Evolutionary conservation across 2,329 filamentous ascomycete species (phyloP).

Genomic region (Fusarium liriodendri): DNA sequence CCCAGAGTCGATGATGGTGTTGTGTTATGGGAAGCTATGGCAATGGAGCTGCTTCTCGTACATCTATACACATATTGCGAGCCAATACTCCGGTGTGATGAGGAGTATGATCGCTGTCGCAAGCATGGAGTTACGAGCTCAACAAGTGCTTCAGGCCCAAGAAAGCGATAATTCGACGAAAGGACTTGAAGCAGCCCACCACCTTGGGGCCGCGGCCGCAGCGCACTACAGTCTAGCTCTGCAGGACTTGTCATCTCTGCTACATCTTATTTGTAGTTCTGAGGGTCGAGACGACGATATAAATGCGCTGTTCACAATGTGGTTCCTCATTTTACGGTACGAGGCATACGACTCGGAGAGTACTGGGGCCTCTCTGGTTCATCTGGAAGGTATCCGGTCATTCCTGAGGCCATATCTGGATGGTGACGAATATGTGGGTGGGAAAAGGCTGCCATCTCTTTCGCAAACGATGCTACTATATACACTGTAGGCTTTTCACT

Average conservation of each 20-base stretch:
- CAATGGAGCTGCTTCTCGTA: conserved; percentile 40
- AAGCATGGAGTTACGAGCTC: conserved; percentile 32
- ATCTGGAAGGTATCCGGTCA: conserved; percentile 32
- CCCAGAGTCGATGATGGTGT: conserved; percentile 29
- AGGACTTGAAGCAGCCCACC: conserved; percentile 6
- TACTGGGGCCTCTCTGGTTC: conserved; percentile 19
- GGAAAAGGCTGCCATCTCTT: conserved; percentile 19
- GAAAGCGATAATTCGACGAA: not conserved
- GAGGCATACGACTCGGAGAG: conserved; percentile 34
- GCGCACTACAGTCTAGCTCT: conserved; percentile 29
- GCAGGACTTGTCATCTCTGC: conserved; percentile 32
- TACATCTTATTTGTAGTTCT: conserved; percentile 23
- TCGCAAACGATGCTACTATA: conserved; percentile 35
- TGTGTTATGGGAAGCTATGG: conserved; percentile 37
- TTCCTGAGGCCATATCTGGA: conserved; percentile 33
- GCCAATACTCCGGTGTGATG: conserved; percentile 36
- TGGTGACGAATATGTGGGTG: not conserved
- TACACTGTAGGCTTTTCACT: conserved; percentile 19
- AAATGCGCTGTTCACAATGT: conserved; percentile 37
- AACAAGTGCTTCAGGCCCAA: conserved; percentile 13
- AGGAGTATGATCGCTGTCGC: conserved; percentile 37
- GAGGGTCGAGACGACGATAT: conserved; percentile 17
- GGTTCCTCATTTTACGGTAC: conserved; percentile 35
- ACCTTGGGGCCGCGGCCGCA: conserved; percentile 12
- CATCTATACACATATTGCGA: conserved; percentile 31